Base-by-base conservation (phyloP, 1,139 yeast genomes). In the Geotrichum carabidarum region DNA sequence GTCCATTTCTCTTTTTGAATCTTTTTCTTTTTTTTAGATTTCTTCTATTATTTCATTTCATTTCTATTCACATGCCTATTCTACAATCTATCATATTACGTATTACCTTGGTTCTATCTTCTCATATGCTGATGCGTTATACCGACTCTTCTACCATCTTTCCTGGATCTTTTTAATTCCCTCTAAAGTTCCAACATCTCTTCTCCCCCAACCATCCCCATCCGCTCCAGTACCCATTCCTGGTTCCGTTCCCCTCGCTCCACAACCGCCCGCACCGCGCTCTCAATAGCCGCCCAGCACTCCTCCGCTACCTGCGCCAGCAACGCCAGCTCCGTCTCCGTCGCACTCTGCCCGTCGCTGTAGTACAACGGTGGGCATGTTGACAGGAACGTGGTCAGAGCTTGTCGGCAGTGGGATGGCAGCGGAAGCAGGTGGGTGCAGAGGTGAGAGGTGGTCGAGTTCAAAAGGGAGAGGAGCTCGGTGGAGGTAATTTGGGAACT, bases 221-320 rank as follows among this genome's bases (percentile, higher is more conserved):
- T 22, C 27, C 27, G 27, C 27, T 22, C 27, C 5, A 3, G 27
- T 2, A 41, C 27, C 44, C 44, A 41, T 2, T 41, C 38, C 38
- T 32, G 30, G n/a, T 14, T 44, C n/a, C 32, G 17, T 1, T 8
- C 9, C 14, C 18, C 31, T 4, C n/a, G 8, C 5, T 32, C 27
- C 27, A 31, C 42, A 27, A 46, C 42, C 32, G 18, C n/a, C 12
- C 46, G 46, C 27, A 46, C 32, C 22, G 44, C 50, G 18, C 44
- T 22, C 40, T 53, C 50, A 37, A 48, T 41, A 46, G 56, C 27
- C 35, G 44, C 27, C 48, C 53, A 35, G 34, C 56, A 47, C 38
- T 30, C 15, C 36, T 49, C 44, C 45, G 40, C 32, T 15, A 48
- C 30, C 37, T 40, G 40, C 22, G 31, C 8, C 37, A 47, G 44